A percentile compares a stretch with the other conserved stretches of the same genome.
These are phyloP conservation scores for Claviceps paspali DNA, from an alignment of 2,329 filamentous ascomycete species.

Conservation along the genomic window DNA sequence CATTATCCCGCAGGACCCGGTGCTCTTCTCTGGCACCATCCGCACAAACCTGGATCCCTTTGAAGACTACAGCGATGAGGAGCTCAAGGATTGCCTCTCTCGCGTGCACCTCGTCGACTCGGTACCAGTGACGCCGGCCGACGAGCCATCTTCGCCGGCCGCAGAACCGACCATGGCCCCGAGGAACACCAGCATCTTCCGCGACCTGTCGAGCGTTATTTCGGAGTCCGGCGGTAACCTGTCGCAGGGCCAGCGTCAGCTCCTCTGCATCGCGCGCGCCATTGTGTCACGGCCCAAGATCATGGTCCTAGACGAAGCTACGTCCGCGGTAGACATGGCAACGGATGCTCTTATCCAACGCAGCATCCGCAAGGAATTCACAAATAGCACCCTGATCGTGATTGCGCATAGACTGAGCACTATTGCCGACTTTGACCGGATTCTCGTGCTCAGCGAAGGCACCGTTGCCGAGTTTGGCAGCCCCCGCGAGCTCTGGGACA, in stretches of 20 bases:
- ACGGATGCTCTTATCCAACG: conserved; percentile 62
- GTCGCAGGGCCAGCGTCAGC: conserved; percentile 61
- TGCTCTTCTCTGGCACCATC: conserved; percentile 67
- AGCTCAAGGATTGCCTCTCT: conserved; percentile 53
- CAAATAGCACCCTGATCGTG: conserved; percentile 51
- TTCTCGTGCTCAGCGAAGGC: conserved; percentile 56
- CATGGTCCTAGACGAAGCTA: conserved; percentile 70
- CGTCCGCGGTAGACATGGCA: conserved; percentile 61
- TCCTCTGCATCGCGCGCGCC: conserved; percentile 58
- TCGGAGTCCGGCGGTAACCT: conserved; percentile 61
- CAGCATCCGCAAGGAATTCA: conserved; percentile 57
- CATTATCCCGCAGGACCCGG: conserved; percentile 69
- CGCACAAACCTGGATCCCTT: conserved; percentile 68
- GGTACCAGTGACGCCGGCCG: conserved; percentile 22
- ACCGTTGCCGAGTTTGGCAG: conserved; percentile 51
- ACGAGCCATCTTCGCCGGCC: conserved; percentile 21
- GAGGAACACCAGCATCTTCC: conserved; percentile 51
- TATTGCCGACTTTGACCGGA: conserved; percentile 61
- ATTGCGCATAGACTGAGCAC: conserved; percentile 65
- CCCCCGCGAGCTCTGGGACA: conserved; percentile 45
- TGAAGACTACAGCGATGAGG: conserved; percentile 49
- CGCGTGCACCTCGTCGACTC: conserved; percentile 51
- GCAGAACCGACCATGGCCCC: conserved; percentile 16
- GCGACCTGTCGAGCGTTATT: conserved; percentile 44
- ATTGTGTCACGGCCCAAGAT: conserved; percentile 60